Percentiles rank a stretch among this genome's conserved stretches.
Conservation (phyloP, 805 yeast species). For the Wickerhamomyces silvicola region DNA sequence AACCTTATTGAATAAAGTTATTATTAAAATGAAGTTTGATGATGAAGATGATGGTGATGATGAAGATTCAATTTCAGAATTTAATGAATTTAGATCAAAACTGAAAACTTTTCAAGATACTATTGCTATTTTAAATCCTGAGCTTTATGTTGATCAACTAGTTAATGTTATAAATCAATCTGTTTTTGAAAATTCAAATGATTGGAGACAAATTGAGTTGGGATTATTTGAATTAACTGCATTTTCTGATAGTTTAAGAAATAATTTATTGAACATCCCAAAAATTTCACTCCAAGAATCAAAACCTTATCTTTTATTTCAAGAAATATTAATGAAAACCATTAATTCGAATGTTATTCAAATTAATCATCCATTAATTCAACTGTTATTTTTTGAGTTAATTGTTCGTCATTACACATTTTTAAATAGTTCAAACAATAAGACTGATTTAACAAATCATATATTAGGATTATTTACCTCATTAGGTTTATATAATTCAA, state of each 20-base stretch:
- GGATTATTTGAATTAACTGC: slow-evolving; percentile 79
- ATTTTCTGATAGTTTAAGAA: slow-evolving; percentile 73
- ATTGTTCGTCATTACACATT: slow-evolving; percentile 72
- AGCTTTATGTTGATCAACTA: slow-evolving; percentile 52
- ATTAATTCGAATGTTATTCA: slow-evolving; percentile 40
- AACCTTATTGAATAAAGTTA: slow-evolving; percentile 59
- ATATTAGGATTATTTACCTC: slow-evolving; percentile 75
- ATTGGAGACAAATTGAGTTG: slow-evolving; percentile 83
- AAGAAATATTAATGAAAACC: slow-evolving; percentile 48
- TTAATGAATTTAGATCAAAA: slow-evolving; percentile 68
- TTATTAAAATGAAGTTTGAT: slow-evolving; percentile 75
- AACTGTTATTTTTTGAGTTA: slow-evolving; percentile 76
- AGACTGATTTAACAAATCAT: slow-evolving; percentile 47
- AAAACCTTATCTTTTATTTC: slow-evolving; percentile 56
- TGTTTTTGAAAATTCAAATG: slow-evolving; percentile 29
- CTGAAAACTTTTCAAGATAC: slow-evolving; percentile 81
- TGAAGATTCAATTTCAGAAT: slow-evolving; percentile 71
- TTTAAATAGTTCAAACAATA: slow-evolving; percentile 39
- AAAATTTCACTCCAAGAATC: slow-evolving; percentile 60
- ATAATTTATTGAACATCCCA: slow-evolving; percentile 65
- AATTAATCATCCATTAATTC: slow-evolving; percentile 75
- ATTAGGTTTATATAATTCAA: slow-evolving; percentile 72
- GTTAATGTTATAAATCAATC: slow-evolving; percentile 53
- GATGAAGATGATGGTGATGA: slow-evolving; percentile 68
- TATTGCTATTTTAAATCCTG: slow-evolving; percentile 54